These are phyloP conservation scores for Agapanthus africanus DNA, from an alignment of 106 monocot species.

Conservation along the genomic window DNA sequence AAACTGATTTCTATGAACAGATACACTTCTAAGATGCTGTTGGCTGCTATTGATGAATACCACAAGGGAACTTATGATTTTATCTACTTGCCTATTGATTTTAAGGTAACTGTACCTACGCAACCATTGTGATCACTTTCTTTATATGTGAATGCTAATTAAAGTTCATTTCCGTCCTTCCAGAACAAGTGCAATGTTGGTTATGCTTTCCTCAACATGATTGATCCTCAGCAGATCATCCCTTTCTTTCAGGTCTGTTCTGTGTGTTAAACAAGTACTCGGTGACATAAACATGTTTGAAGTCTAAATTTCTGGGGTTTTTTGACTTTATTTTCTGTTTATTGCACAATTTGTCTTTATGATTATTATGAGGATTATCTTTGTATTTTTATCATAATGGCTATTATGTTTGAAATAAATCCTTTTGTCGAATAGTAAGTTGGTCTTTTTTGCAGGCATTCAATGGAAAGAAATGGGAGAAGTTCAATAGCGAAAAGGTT, in stretches of 20 bases:
- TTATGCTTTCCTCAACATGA: slow-evolving; percentile 97
- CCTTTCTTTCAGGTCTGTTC: slow-evolving; percentile 50
- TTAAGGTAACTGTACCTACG: slow-evolving; percentile 42
- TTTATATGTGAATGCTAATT: background rate
- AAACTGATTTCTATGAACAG: slow-evolving; percentile 25
- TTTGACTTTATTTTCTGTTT: too few relatives aligned
- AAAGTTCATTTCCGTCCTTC: slow-evolving; percentile 4
- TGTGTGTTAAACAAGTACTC: too few relatives aligned
- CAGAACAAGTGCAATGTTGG: slow-evolving; percentile 99
- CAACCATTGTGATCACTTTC: background rate
- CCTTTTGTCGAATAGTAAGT: too few relatives aligned
- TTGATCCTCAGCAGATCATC: slow-evolving; percentile 44
- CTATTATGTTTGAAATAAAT: too few relatives aligned
- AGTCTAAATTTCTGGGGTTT: background rate
- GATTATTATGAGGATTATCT: background rate
- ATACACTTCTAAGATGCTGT: slow-evolving; percentile 91
- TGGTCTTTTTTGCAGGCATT: slow-evolving; percentile 38
- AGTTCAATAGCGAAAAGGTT: slow-evolving; percentile 84
- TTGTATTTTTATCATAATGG: background rate
- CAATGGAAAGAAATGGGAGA: slow-evolving; percentile 86
- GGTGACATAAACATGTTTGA: too few relatives aligned
- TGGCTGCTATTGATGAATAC: slow-evolving; percentile 90
- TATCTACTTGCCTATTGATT: slow-evolving; percentile 94
- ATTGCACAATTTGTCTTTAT: background rate
- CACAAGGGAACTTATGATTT: slow-evolving; percentile 93